Conservation (phyloP, 805 yeast genomes). For the Saccharomycopsis sp. region DNA sequence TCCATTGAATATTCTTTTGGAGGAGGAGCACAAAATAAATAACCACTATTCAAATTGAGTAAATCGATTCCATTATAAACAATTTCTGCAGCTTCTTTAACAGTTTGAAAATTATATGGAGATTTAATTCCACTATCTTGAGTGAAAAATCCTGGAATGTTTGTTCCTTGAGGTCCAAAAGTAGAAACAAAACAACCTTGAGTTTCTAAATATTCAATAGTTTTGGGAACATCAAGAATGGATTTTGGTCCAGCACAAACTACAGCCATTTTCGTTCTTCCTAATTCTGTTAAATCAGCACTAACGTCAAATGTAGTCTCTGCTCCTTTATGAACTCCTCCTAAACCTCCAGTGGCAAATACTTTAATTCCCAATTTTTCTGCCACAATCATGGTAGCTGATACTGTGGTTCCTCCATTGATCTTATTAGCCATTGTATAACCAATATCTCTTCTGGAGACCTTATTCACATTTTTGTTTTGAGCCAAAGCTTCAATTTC, state of each 20-base stretch:
- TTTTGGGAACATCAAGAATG: constrained; percentile 67
- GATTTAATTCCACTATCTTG: constrained; percentile 64
- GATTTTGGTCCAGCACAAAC: constrained; percentile 90
- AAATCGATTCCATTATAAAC: constrained; percentile 35
- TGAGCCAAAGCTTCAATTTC: constrained; percentile 46
- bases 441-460: constrained; percentile 75
- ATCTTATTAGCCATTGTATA: constrained; percentile 49
- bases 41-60: constrained; percentile 55
- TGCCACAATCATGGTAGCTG: constrained; percentile 80
- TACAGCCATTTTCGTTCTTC: constrained; percentile 78
- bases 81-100: constrained; percentile 51
- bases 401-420: constrained; percentile 86
- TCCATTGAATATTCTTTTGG: constrained; percentile 54
- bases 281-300: constrained; percentile 80
- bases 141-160: constrained; percentile 75
- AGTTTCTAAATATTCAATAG: constrained; percentile 81
- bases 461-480: constrained; percentile 34
- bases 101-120: constrained; percentile 50
- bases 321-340: constrained; percentile 82
- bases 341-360: constrained; percentile 89
- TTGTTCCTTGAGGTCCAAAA: constrained; percentile 37
- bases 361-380: constrained; percentile 67
- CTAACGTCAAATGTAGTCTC: constrained; percentile 69
- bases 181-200: constrained; percentile 86
- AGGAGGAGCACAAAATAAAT: constrained; percentile 74